Evolutionary conservation across 2,329 filamentous ascomycete genomes (phyloP).

Genomic region (Anisogramma anomala): DNA sequence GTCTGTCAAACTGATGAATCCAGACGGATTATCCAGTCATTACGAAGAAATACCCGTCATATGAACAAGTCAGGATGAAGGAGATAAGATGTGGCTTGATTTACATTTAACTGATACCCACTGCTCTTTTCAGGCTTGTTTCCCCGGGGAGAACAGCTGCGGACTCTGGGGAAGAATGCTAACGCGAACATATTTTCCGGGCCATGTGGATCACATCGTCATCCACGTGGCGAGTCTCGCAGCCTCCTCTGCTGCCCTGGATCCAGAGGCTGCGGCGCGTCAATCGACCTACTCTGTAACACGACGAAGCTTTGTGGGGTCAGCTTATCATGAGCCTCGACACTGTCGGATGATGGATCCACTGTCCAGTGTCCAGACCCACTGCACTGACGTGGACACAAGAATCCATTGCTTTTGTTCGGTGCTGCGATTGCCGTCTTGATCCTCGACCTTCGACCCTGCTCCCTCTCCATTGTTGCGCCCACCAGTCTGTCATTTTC

Average conservation of each 20-base stretch:
- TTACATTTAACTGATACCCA: no score
- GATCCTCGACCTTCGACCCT: not conserved
- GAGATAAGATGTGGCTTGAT: no score
- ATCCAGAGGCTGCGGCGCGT: not conserved
- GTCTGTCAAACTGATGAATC: no score
- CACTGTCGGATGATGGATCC: no score
- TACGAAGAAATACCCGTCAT: no score
- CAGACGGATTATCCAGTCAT: no score
- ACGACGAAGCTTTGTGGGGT: no score
- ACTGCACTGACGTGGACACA: not conserved
- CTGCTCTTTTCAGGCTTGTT: not conserved
- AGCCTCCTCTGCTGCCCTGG: conserved; percentile 1
- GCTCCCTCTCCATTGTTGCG: not conserved
- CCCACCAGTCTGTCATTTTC: not conserved
- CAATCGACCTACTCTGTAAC: no score
- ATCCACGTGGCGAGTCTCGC: not conserved
- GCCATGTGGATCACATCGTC: not conserved
- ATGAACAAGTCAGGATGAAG: no score
- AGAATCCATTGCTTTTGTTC: not conserved
- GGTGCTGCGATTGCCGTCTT: not conserved
- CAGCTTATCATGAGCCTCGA: no score
- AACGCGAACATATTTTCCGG: conserved; percentile 1
- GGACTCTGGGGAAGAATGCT: not conserved
- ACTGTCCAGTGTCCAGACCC: not conserved
- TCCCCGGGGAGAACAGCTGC: not conserved